phyloP scores from a whole-genome alignment of 2,329 filamentous ascomycete species.

The Hymenoscyphus repandus region DNA sequence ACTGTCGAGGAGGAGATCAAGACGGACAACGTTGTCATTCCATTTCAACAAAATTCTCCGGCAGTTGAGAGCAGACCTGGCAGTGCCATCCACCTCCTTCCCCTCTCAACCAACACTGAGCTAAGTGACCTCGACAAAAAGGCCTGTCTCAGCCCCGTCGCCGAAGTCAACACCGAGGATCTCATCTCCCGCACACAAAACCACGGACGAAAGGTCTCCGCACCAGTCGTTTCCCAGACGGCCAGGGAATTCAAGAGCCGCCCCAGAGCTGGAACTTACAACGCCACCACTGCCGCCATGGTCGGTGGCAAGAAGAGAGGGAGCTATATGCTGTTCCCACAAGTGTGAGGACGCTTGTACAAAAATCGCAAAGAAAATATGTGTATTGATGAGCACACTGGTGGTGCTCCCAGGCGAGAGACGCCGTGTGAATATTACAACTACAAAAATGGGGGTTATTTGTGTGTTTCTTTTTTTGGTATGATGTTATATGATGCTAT shows the following conservation, averaged over 20 bases:
- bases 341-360: constrained; percentile 11
- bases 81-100: background rate
- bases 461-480: background rate
- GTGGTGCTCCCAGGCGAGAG: background rate
- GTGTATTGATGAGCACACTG: background rate
- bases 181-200: background rate
- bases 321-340: constrained; percentile 29
- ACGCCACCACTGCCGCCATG: constrained; percentile 7
- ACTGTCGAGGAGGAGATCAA: no score
- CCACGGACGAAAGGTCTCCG: constrained; percentile 28
- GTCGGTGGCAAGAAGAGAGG: constrained; percentile 20
- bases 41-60: no score
- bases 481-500: constrained; percentile 17
- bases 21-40: no score
- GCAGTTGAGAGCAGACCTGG: no score
- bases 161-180: constrained; percentile 14
- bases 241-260: constrained; percentile 19
- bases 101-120: constrained; percentile 2
- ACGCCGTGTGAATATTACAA: background rate
- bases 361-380: background rate
- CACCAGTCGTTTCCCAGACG: constrained; percentile 20
- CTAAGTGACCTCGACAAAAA: background rate
- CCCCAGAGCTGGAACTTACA: constrained; percentile 20
- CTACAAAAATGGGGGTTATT: background rate
- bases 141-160: constrained; percentile 24